Evolutionary conservation across 2,329 filamentous ascomycete species (phyloP), one percentile per base, ranked within the genome.

Genomic region (Exophiala sideris): DNA sequence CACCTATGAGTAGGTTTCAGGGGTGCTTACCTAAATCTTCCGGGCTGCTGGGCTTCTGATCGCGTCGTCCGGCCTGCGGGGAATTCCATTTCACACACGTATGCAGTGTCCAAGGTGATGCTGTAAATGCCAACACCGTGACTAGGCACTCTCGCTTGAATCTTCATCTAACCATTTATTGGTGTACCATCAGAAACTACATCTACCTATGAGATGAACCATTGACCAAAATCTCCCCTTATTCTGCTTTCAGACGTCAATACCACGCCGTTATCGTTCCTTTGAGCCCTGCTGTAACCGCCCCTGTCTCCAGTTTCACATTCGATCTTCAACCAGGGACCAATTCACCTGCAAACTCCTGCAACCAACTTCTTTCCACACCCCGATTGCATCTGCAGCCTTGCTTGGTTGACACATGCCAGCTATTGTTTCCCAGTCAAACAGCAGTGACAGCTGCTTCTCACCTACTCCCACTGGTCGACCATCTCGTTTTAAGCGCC

Each of bases 141-240:
- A 53, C 55, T 60, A 60, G 57, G 47, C 57, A 54, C 57, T 45
- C 50, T 56, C 57, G 51, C 54, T 56, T 57, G 54, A 50, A 44
- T 42, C 47, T 39, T 38, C 44, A 41, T n/a, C 41, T 44, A 24
- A 46, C 42, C 29, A 53, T 38, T 38, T 48, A 60, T 60, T 60
- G 57, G 57, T 50, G 48, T 52, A 49, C 41, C 47, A 45, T 47
- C 16, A 32, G 35, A 36, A 16, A 33, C 32, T 14, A 36, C 35
- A 38, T 41, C 50, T 35, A 14, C 52, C 48, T 55, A 52, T 53
- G 51, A 45, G 38, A 51, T 55, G 48, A 56, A 45, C 52, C 54
- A 45, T 50, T 54, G 52, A 52, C 40, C 18, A 16, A 18, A 32
- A 46, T 44, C 38, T 45, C 41, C n/a, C 36, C 21, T 44, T 44